Conservation (phyloP, 108 stramenopile species). For the Cyclostephanos tholiformis region DNA sequence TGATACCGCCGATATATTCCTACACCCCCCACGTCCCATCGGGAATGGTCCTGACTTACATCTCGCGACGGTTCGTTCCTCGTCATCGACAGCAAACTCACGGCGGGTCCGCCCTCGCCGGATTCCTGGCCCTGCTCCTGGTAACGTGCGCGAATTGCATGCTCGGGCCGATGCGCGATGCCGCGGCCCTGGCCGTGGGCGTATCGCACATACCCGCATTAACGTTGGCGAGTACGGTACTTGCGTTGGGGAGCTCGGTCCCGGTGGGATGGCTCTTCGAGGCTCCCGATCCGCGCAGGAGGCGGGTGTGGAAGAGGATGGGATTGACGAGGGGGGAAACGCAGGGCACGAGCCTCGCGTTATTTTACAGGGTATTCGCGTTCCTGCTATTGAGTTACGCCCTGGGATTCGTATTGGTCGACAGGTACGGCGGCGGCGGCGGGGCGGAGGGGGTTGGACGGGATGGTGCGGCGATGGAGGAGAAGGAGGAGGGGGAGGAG, state of each 20-base stretch:
- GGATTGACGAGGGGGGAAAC: slow-evolving; percentile 90
- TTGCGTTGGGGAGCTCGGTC: slow-evolving; percentile 77
- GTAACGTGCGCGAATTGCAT: slow-evolving; percentile 79
- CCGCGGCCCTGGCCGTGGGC: slow-evolving; percentile 81
- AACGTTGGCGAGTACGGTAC: slow-evolving; percentile 68
- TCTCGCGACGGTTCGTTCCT: slow-evolving; percentile 30
- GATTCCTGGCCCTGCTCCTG: slow-evolving; percentile 69
- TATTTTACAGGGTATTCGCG: slow-evolving; percentile 87
- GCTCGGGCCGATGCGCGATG: slow-evolving; percentile 86
- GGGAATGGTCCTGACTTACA: slow-evolving; percentile 22
- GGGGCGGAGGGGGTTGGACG: slow-evolving; percentile 7
- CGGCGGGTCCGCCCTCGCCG: slow-evolving; percentile 57
- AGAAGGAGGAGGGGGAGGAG: slow-evolving; percentile 12
- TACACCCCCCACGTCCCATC: slow-evolving; percentile 25
- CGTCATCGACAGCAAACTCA: slow-evolving; percentile 22
- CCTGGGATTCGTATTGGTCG: slow-evolving; percentile 58
- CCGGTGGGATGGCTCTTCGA: slow-evolving; percentile 94
- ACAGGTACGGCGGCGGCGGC: slow-evolving; percentile 15
- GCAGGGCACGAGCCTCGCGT: slow-evolving; percentile 81
- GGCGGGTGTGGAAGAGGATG: slow-evolving; percentile 76
- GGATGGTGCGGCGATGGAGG: slow-evolving; percentile 10
- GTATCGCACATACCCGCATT: slow-evolving; percentile 76
- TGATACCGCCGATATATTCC: slow-evolving; percentile 8
- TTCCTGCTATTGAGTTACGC: slow-evolving; percentile 70
- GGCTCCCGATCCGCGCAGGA: slow-evolving; percentile 81